Evolutionary conservation across 2,329 filamentous ascomycete genomes (phyloP), one percentile per base, ranked within the genome.

Genomic region (Coniochaeta ligniaria): DNA sequence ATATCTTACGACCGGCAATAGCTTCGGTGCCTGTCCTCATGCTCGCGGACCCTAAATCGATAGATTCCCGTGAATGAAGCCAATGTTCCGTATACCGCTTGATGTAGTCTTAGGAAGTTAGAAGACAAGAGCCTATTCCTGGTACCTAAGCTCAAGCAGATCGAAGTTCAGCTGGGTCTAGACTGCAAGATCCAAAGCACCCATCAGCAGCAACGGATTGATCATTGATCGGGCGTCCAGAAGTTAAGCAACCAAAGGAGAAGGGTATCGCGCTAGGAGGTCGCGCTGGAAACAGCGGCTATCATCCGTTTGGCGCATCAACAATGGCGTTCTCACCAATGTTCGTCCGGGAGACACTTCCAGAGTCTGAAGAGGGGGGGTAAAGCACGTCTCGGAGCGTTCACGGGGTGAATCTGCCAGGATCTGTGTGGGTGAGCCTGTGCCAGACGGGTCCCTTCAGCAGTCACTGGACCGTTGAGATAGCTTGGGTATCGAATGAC

Each of bases 401-500:
- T 52, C 47, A 52, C 47, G 26, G 47, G 47, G 47, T 28, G 47
- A 52, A 52, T n/a, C 6, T 50, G 26, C 47, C 47, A 31, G 47
- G 47, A 31, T 52, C 47, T 52, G 54, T 35, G 31, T 57, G 54
- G 54, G 54, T 52, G 31, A 38, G n/a, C 6, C 54, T 38, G 20
- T 36, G 31, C 31, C 31, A 17, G n/a, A 57, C 22, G 31, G 35
- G 54, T 57, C 22, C 35, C 22, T 57, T 35, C 35, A 38, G 36
- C 50, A 24, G 59, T 57, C 59, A 60, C 59, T 36, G 55, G 35
- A 59, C 47, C n/a, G 22, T 58, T 57, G 54, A 36, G 20, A 6
- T 36, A 17, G 66, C 66, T 72, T 71, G 71, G 71, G 70, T 69
- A 71, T 60, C 65, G 68, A 70, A 70, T 63, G 62, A 62, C 69